phyloP scores from a whole-genome alignment of 2,329 filamentous ascomycete species.

The Apiospora koreana region DNA sequence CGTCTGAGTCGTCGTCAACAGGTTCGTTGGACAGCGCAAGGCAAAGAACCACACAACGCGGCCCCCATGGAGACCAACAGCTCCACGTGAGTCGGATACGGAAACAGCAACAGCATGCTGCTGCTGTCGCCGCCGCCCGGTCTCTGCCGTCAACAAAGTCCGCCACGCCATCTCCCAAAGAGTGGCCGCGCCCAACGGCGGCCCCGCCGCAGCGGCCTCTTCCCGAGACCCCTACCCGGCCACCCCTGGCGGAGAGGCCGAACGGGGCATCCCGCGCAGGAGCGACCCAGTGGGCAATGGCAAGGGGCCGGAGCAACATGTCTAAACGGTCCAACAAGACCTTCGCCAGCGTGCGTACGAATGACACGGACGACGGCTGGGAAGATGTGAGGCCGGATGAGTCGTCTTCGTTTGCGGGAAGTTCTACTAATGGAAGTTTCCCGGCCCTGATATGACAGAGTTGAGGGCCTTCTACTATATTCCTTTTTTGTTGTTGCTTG shows the following conservation, averaged over 20 bases:
- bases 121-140: not conserved
- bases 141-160: not conserved
- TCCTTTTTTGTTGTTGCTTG: not conserved
- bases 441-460: conserved; percentile 11
- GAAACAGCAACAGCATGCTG: not conserved
- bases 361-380: conserved; percentile 15
- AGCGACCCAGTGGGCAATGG: not conserved
- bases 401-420: not conserved
- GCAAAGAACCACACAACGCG: not conserved
- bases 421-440: conserved; percentile 8
- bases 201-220: conserved; percentile 8
- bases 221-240: conserved; percentile 13
- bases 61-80: not conserved
- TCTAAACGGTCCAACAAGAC: conserved; percentile 8
- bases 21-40: not conserved
- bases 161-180: not conserved
- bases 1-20: not conserved
- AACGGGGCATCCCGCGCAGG: conserved; percentile 3
- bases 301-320: not conserved
- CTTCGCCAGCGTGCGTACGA: not conserved
- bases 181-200: conserved; percentile 10
- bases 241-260: conserved; percentile 10
- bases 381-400: conserved; percentile 15
- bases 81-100: not conserved
- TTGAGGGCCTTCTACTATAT: not conserved